phyloP scores from a whole-genome alignment of 352 stramenopile species.

The Albugo laibachii region DNA sequence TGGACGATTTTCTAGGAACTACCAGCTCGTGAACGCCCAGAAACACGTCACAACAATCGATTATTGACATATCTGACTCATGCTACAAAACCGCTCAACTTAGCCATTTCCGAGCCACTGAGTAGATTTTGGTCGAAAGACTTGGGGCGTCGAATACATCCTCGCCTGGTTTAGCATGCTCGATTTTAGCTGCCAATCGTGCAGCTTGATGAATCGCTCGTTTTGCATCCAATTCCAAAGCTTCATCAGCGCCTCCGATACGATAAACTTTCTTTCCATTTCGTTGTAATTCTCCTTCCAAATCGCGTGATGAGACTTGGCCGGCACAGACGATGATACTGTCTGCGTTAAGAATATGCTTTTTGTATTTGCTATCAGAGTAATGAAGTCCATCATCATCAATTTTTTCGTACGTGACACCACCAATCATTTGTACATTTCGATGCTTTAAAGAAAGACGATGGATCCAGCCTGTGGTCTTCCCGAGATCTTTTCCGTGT shows the following conservation, averaged over 20 bases:
- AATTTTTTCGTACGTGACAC: constrained; percentile 88
- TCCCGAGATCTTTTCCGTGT: constrained; percentile 81
- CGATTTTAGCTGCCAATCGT: constrained; percentile 61
- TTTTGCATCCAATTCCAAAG: constrained; percentile 93
- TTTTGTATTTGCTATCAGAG: constrained; percentile 66
- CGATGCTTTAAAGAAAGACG: constrained; percentile 79
- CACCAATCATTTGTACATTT: constrained; percentile 85
- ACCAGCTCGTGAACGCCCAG: background rate
- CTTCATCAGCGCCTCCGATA: constrained; percentile 90
- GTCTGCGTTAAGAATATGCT: constrained; percentile 84
- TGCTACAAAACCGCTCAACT: background rate
- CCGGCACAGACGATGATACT: constrained; percentile 93
- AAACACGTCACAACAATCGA: background rate
- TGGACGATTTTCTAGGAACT: constrained; percentile 38
- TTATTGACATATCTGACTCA: background rate
- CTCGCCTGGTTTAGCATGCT: constrained; percentile 59
- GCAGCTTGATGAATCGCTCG: constrained; percentile 93
- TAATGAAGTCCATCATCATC: constrained; percentile 89
- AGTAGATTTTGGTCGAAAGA: background rate
- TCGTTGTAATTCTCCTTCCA: constrained; percentile 64
- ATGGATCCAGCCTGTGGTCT: constrained; percentile 97
- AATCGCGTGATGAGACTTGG: constrained; percentile 79
- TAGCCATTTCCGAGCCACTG: background rate
- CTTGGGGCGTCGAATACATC: constrained; percentile 1
- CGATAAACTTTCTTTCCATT: constrained; percentile 76